Percentiles rank a stretch among this genome's conserved stretches.
Evolutionary conservation across 2,329 filamentous ascomycete genomes (phyloP).

Genomic region (Calonectria pauciramosa): DNA sequence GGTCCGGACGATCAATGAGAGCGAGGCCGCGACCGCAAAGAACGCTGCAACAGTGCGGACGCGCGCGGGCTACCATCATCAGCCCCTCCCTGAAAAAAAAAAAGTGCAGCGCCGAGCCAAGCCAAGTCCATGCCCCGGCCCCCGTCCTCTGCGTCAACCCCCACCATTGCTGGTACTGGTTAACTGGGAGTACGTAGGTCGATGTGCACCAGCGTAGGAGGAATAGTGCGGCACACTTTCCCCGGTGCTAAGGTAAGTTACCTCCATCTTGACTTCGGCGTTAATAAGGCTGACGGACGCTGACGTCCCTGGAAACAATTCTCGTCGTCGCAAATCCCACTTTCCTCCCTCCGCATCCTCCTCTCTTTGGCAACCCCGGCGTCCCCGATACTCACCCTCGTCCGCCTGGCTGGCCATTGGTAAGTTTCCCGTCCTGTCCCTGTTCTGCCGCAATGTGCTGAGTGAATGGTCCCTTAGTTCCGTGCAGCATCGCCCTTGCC

Average conservation of each 20-base stretch:
- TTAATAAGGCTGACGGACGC: constrained; percentile 31
- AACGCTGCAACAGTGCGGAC: neutral
- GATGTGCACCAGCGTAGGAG: neutral
- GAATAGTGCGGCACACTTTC: constrained; percentile 13
- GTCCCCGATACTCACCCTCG: constrained; percentile 21
- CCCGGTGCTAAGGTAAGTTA: constrained; percentile 17
- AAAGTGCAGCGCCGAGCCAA: constrained; percentile 8
- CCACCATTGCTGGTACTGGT: constrained; percentile 13
- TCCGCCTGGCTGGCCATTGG: constrained; percentile 21
- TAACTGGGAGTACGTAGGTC: constrained; percentile 3
- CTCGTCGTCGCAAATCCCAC: constrained; percentile 25
- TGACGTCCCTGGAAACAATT: constrained; percentile 23
- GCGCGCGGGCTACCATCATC: neutral
- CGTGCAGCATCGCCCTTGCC: constrained; percentile 4
- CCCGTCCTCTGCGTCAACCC: constrained; percentile 25
- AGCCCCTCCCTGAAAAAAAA: constrained; percentile 2
- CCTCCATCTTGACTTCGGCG: constrained; percentile 27
- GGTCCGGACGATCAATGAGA: constrained; percentile 21
- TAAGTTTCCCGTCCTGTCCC: constrained; percentile 4
- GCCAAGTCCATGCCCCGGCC: constrained; percentile 4
- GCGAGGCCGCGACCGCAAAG: neutral
- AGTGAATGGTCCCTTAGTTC: constrained; percentile 14
- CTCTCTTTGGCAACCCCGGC: constrained; percentile 9
- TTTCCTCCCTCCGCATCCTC: constrained; percentile 1
- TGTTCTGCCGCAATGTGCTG: constrained; percentile 16